Evolutionary conservation across 1,284 basidiomycete genomes (phyloP).

Genomic region (Kalmanozyma brasiliensis): DNA sequence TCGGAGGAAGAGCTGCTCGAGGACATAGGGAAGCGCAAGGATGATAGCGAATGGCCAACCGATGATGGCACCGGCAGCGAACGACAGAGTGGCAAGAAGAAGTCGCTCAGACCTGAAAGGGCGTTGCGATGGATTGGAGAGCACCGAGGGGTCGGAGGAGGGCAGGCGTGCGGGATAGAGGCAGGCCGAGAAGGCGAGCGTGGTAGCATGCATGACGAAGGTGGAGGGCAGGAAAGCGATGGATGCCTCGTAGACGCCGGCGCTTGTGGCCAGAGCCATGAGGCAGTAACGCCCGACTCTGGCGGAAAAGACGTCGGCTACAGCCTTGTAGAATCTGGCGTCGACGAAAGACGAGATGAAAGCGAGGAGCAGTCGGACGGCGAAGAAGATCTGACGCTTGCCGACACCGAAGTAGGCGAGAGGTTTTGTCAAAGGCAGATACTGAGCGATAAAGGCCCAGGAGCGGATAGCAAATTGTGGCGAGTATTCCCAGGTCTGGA

Average conservation of each 20-base stretch:
- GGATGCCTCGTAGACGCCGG: slow-evolving; percentile 93
- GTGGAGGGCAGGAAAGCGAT: slow-evolving; percentile 79
- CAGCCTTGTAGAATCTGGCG: slow-evolving; percentile 83
- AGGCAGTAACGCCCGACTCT: slow-evolving; percentile 90
- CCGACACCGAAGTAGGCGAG: slow-evolving; percentile 28
- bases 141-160: slow-evolving; percentile 26
- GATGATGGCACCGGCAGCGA: slow-evolving; percentile 85
- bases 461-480: slow-evolving; percentile 89
- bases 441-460: slow-evolving; percentile 86
- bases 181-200: slow-evolving; percentile 81
- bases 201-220: slow-evolving; percentile 91
- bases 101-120: slow-evolving; percentile 55
- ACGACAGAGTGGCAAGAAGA: slow-evolving; percentile 75
- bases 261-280: slow-evolving; percentile 82
- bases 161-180: slow-evolving; percentile 74
- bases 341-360: slow-evolving; percentile 81
- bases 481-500: slow-evolving; percentile 98
- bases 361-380: slow-evolving; percentile 82
- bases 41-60: slow-evolving; percentile 96
- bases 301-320: slow-evolving; percentile 84
- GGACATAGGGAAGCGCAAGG: slow-evolving; percentile 85
- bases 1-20: slow-evolving; percentile 86
- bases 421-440: slow-evolving; percentile 25
- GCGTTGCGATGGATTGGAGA: slow-evolving; percentile 35
- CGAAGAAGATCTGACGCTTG: slow-evolving; percentile 86